These are phyloP conservation scores for Zangia roseola DNA, from an alignment of 768 basidiomycete genomes.

Conservation along the genomic window DNA sequence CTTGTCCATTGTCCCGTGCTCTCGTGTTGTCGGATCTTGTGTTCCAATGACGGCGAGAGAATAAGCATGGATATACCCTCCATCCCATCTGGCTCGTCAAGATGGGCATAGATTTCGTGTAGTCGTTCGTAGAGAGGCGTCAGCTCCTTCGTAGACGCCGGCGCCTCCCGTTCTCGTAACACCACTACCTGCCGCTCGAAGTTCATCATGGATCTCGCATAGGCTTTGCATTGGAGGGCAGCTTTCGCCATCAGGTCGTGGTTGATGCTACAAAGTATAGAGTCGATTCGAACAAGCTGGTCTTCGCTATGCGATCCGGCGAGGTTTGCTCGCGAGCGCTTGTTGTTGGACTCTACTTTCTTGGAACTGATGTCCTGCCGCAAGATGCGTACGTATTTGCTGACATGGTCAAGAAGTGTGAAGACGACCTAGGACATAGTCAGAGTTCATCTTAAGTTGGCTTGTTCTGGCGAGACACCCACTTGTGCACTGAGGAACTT, in stretches of 20 bases:
- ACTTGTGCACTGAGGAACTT: slow-evolving; percentile 94
- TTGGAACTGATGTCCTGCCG: slow-evolving; percentile 61
- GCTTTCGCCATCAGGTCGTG: slow-evolving; percentile 89
- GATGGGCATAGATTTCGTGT: slow-evolving; percentile 92
- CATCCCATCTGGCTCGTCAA: slow-evolving; percentile 99
- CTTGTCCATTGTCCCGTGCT: slow-evolving; percentile 97
- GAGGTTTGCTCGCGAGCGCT: slow-evolving; percentile 44
- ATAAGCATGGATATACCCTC: slow-evolving; percentile 92
- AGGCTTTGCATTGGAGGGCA: slow-evolving; percentile 92
- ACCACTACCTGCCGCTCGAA: slow-evolving; percentile 82
- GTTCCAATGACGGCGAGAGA: slow-evolving; percentile 85
- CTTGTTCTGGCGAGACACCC: slow-evolving; percentile 2
- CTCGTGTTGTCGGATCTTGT: slow-evolving; percentile 97
- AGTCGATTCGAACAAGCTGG: slow-evolving; percentile 73
- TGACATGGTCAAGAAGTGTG: slow-evolving; percentile 91
- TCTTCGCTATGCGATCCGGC: slow-evolving; percentile 44
- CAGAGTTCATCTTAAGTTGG: not conserved
- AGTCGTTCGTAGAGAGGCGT: slow-evolving; percentile 73
- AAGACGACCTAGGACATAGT: slow-evolving; percentile 75
- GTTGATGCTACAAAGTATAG: slow-evolving; percentile 79
- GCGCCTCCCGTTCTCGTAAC: slow-evolving; percentile 40
- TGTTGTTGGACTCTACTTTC: slow-evolving; percentile 50
- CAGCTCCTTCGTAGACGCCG: slow-evolving; percentile 45
- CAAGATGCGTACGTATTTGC: slow-evolving; percentile 78
- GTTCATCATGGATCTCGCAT: slow-evolving; percentile 91